These are phyloP conservation scores for Ettlia oleoabundans DNA, from an alignment of 139 green algal species.

Conservation along the genomic window DNA sequence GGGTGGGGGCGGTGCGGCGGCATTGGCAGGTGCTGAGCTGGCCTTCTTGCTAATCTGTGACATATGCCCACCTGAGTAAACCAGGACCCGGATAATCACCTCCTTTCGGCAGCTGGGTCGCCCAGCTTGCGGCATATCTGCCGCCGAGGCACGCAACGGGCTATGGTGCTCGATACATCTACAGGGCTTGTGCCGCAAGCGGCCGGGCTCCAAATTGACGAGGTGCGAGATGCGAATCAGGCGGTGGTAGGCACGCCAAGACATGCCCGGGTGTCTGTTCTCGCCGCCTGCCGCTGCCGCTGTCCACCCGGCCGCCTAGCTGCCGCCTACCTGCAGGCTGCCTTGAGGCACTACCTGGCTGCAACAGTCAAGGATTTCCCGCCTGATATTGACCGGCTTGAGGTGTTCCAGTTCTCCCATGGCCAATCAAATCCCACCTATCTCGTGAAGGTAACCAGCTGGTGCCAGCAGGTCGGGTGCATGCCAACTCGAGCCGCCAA, in stretches of 20 bases:
- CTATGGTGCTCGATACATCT: constrained; percentile 29
- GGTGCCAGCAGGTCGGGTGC: neutral
- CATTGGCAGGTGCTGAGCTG: too few species aligned
- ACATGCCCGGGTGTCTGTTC: neutral
- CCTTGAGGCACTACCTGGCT: constrained; percentile 6
- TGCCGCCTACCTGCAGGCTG: constrained; percentile 8
- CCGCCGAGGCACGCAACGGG: too few species aligned
- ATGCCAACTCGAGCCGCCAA: neutral
- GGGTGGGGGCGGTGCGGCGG: too few species aligned
- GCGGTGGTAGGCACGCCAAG: neutral
- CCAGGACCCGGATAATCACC: too few species aligned
- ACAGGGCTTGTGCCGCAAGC: neutral
- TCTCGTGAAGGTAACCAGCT: constrained; percentile 69
- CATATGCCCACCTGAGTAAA: too few species aligned
- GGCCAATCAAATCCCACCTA: constrained; percentile 98
- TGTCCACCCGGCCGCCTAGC: neutral
- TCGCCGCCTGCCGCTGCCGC: neutral
- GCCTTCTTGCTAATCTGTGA: too few species aligned
- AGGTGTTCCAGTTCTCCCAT: constrained; percentile 80
- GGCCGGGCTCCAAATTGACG: constrained; percentile 17
- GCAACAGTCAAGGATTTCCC: neutral
- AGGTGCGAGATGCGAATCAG: too few species aligned
- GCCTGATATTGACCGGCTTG: neutral
- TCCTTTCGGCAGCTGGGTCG: constrained; percentile 1
- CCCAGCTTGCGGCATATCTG: neutral